A percentile compares a stretch with the other conserved stretches of the same genome.
Evolutionary conservation across 768 basidiomycete species (phyloP).

Genomic region (Amyloporia xantha): DNA sequence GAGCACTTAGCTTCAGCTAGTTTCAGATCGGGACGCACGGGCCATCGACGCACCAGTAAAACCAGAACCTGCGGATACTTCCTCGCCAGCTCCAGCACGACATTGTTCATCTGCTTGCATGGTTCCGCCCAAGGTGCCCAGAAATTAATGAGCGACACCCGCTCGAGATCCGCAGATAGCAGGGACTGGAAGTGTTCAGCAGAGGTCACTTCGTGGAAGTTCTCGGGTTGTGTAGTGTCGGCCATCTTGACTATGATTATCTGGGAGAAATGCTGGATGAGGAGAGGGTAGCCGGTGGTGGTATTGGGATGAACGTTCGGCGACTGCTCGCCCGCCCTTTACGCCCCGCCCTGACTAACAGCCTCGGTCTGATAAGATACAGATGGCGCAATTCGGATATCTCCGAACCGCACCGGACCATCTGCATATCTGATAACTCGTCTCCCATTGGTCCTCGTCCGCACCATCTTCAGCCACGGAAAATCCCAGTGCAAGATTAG

Average conservation of each 20-base stretch:
- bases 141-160: constrained; percentile 87
- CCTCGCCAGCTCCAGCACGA: constrained; percentile 65
- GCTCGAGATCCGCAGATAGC: constrained; percentile 67
- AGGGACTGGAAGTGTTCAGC: constrained; percentile 67
- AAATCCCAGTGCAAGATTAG: no score
- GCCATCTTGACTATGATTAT: constrained; percentile 1
- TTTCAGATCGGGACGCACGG: background rate
- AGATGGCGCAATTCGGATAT: constrained; percentile 9
- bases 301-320: background rate
- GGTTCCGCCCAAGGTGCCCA: constrained; percentile 93
- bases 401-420: background rate
- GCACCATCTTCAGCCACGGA: background rate
- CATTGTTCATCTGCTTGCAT: constrained; percentile 83
- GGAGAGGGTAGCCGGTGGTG: background rate
- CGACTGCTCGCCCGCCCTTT: background rate
- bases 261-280: background rate
- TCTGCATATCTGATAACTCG: constrained; percentile 9
- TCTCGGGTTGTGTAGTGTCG: constrained; percentile 25
- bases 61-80: constrained; percentile 66
- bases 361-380: constrained; percentile 11
- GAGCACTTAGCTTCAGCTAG: background rate
- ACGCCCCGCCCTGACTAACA: background rate
- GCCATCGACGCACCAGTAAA: constrained; percentile 48
- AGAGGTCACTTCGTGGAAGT: constrained; percentile 47
- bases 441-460: background rate